Conservation (phyloP, 495 filamentous ascomycete species). For the Aspergillus affinis region DNA sequence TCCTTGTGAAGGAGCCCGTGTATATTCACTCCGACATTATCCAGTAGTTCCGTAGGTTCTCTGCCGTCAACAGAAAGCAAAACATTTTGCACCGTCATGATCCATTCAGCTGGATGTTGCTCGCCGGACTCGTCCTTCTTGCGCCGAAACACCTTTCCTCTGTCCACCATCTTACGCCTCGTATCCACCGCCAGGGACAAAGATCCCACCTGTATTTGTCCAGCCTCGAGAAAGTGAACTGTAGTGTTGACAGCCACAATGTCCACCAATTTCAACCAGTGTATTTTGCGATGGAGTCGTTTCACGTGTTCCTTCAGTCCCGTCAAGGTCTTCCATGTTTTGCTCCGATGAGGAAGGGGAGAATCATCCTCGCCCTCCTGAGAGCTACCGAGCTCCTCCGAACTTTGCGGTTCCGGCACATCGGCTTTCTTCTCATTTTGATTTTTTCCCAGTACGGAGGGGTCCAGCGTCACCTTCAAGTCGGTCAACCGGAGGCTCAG, state of each 20-base stretch:
- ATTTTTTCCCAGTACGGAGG: slow-evolving; percentile 53
- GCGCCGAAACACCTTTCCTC: slow-evolving; percentile 86
- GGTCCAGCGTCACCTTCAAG: slow-evolving; percentile 77
- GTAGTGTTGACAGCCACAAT: slow-evolving; percentile 80
- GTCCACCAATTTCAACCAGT: slow-evolving; percentile 89
- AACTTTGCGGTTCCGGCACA: slow-evolving; percentile 23
- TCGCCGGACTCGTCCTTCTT: slow-evolving; percentile 66
- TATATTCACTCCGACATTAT: slow-evolving; percentile 82
- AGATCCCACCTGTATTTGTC: slow-evolving; percentile 78
- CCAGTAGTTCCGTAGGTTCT: slow-evolving; percentile 85
- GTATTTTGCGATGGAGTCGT: slow-evolving; percentile 77
- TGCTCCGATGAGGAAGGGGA: slow-evolving; percentile 50
- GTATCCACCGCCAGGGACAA: slow-evolving; percentile 88
- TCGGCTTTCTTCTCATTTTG: slow-evolving; percentile 33
- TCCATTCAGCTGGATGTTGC: slow-evolving; percentile 91
- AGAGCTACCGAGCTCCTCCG: slow-evolving; percentile 19
- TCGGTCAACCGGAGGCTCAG: slow-evolving; percentile 84
- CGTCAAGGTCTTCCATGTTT: slow-evolving; percentile 75
- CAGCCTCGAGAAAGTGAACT: slow-evolving; percentile 72
- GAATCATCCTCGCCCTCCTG: slow-evolving; percentile 19
- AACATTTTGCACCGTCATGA: slow-evolving; percentile 78
- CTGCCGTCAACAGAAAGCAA: slow-evolving; percentile 82
- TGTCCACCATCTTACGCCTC: slow-evolving; percentile 83
- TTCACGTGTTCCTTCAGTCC: slow-evolving; percentile 81
- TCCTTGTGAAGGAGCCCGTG: slow-evolving; percentile 91